Percentiles rank a stretch among this genome's conserved stretches.
phyloP scores from a whole-genome alignment of 2,329 filamentous ascomycete genomes.

The Colletotrichum plurivorum region DNA sequence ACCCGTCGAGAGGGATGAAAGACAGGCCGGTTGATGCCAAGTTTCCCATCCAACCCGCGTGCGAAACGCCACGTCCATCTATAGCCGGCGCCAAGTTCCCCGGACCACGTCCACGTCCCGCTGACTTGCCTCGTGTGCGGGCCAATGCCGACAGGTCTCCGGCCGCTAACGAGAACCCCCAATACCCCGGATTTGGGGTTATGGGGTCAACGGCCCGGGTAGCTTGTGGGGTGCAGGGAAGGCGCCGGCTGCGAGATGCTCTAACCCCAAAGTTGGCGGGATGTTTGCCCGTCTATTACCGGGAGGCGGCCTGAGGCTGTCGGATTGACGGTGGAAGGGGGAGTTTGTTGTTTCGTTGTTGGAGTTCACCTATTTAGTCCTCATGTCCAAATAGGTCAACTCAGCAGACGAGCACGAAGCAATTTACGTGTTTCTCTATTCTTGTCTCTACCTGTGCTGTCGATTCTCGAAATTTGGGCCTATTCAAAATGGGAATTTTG shows the following conservation, averaged over 20 bases:
- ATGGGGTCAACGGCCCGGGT: neutral
- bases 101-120: neutral
- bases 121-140: slow-evolving; percentile 1
- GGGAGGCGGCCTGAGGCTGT: neutral
- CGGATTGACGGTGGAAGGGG: neutral
- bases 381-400: neutral
- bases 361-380: slow-evolving; percentile 8
- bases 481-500: slow-evolving; percentile 34
- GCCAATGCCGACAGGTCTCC: slow-evolving; percentile 6
- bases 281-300: slow-evolving; percentile 11
- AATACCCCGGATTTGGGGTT: slow-evolving; percentile 21
- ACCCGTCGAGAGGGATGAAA: too few species aligned
- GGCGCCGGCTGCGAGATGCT: neutral
- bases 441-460: too few species aligned
- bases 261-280: neutral
- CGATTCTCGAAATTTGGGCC: neutral
- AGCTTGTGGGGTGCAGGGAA: slow-evolving; percentile 17
- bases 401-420: too few species aligned
- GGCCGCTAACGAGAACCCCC: neutral
- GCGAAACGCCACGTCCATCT: slow-evolving; percentile 9
- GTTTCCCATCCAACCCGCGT: neutral
- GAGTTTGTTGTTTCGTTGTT: neutral
- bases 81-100: slow-evolving; percentile 6
- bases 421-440: neutral
- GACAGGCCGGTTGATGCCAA: neutral